Evolutionary conservation across 305 asterid species (phyloP), one percentile per base, ranked within the genome.

Genomic region (Fraxinus platypoda): DNA sequence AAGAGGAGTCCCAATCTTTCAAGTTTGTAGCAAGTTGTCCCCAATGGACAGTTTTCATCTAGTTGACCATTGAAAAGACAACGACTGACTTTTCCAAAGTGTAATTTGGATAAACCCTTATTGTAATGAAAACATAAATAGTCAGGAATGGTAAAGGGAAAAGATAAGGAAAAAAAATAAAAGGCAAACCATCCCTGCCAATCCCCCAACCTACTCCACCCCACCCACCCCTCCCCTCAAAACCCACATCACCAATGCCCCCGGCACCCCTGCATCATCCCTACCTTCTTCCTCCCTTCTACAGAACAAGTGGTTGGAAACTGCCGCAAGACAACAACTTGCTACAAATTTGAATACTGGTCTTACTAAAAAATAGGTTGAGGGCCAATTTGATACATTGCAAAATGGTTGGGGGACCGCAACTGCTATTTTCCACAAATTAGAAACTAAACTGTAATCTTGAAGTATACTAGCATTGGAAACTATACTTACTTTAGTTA

Each of bases 401-500:
- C 41, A 59, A 57, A 59, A 21, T 7, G 28, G 15, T 21, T n/a
- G 25, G 57, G 13, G 31, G 25, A 66, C 35, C 3, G 2, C 8
- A n/a, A 28, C 19, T 11, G 19, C 37, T 68, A 28, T 28, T 68
- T 68, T 68, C 74, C 31, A 37, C 11, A 68, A 28, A 68, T 28
- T 68, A 28, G 8, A 68, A 68, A 68, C 38, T 28, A 28, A 5
- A 28, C 19, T 28, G 34, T 74, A 75, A 81, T 41, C 25, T 37
- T 52, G 77, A 79, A 82, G 74, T 13, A 34, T 5, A 17, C 13
- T 26, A 75, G 75, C 72, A 76, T 66, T 76, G 70, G 70, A 83
- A 87, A 70, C 82, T 71, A 15, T 70, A 77, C 86, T 85, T 89
- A 93, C 99, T 90, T 97, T 97, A 90, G 93, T 97, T 84, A 93